Evolutionary conservation across 2,329 filamentous ascomycete genomes (phyloP).

Genomic region (Grosmannia huntii): DNA sequence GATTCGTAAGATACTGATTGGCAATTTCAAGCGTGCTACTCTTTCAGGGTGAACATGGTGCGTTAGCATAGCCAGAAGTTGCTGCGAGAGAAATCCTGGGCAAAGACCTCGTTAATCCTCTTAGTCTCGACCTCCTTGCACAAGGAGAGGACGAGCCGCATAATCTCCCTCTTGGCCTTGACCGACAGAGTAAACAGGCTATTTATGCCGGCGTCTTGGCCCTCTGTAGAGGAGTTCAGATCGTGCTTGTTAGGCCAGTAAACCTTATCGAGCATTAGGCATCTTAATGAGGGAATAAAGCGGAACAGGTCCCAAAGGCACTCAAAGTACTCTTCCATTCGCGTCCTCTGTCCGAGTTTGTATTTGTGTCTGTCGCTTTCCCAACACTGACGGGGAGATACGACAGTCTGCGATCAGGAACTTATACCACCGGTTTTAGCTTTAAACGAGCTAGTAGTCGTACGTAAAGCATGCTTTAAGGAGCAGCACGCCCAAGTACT

Average conservation of each 20-base stretch:
- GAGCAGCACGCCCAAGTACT: background rate
- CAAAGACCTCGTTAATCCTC: constrained; percentile 18
- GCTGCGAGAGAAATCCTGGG: constrained; percentile 19
- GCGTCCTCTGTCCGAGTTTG: constrained; percentile 13
- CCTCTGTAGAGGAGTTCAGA: constrained; percentile 16
- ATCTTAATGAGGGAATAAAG: constrained; percentile 17
- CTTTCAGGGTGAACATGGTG: constrained; percentile 23
- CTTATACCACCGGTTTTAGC: background rate
- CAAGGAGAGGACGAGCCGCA: constrained; percentile 19
- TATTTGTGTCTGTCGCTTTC: background rate
- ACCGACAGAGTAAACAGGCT: constrained; percentile 16
- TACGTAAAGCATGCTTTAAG: too few species aligned
- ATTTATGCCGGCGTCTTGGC: constrained; percentile 16
- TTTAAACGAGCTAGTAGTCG: too few species aligned
- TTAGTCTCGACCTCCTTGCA: constrained; percentile 16
- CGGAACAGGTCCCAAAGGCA: constrained; percentile 21
- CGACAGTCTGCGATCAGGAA: background rate
- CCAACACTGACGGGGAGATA: background rate
- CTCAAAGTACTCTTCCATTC: constrained; percentile 21
- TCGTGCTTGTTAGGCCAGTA: constrained; percentile 19
- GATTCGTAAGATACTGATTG: constrained; percentile 23
- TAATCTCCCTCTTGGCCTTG: constrained; percentile 19
- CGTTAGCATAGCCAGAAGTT: constrained; percentile 25
- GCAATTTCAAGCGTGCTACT: constrained; percentile 20
- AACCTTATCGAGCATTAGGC: constrained; percentile 17